Percentiles rank a stretch among this genome's conserved stretches.
Evolutionary conservation across 169 alveolate genomes (phyloP).

Genomic region (Plasmodium gaboni): DNA sequence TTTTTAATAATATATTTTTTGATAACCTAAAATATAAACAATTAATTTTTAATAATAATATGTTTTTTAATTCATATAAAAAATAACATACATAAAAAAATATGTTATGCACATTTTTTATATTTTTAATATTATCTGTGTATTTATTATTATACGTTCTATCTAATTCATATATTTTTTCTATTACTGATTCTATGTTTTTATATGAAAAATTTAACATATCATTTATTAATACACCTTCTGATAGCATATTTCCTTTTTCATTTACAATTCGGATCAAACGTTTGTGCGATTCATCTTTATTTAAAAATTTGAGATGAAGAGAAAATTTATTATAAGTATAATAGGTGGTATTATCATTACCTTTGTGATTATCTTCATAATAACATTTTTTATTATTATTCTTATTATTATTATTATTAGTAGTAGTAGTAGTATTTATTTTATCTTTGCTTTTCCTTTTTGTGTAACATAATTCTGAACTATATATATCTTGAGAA

Average conservation of each 20-base stretch:
- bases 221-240: constrained; percentile 20
- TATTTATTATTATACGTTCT: constrained; percentile 8
- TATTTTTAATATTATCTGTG: not conserved
- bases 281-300: constrained; percentile 13
- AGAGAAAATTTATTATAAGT: constrained; percentile 7
- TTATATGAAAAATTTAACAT: not conserved
- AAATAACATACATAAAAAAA: not conserved
- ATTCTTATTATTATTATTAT: too few species aligned
- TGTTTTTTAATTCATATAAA: not conserved
- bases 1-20: constrained; percentile 1
- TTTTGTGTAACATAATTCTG: not conserved
- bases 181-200: constrained; percentile 36
- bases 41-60: not conserved
- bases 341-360: not conserved
- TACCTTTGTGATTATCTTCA: not conserved
- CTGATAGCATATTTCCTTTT: constrained; percentile 12
- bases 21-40: not conserved
- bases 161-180: constrained; percentile 7
- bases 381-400: too few species aligned
- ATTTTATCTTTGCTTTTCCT: not conserved
- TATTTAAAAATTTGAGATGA: constrained; percentile 29
- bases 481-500: not conserved
- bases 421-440: too few species aligned
- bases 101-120: not conserved
- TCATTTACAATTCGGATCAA: constrained; percentile 20